Evolutionary conservation across 129 eudicot species (phyloP), one percentile per base, ranked within the genome.

Genomic region (Artemisia tridentata): DNA sequence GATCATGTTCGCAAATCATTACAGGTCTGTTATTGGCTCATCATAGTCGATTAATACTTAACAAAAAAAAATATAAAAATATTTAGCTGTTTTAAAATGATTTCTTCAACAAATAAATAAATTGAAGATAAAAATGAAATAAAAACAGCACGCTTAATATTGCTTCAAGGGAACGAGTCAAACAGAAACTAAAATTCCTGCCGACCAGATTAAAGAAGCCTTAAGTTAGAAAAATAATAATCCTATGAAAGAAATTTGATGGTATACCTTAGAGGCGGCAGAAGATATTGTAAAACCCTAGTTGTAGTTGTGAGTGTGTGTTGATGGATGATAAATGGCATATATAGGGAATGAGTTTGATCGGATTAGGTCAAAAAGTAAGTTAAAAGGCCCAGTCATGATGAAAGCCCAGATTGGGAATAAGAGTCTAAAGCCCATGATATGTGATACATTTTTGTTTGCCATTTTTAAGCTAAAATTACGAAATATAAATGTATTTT

Each of bases 1-100:
- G 93, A 89, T 89, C 96, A 89, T 89, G 0, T 76, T 79, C 96
- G 88, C 93, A 89, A 80, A 47, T 89, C 96, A 89, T 86, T 78
- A 86, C 95, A 87, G 95, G 87, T 87, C 95, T 87, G 95, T 84
- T 38, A 68, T 75, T 66, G 68, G 69, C 87, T 82, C 95, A 88
- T 88, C 95, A 77, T 27, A 2, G 85, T 75, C 78, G 12, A 61
- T 15, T 19, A 11, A 20, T 3, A 53, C 1, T 19, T 29, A 29
- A 3, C 5, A 29, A 8, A 38, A 63, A 63, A n/a, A 38, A 12
- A 61, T 61, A 27, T 4, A n/a, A 13, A 6, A 58, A 2, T 2
- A 27, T 23, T 13, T 27, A 15, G 2, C 15, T 15, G 18, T 51
- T 3, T 13, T 15, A 7, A 13, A 51, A 13, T 13, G 5, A 27